A percentile compares a stretch with the other conserved stretches of the same genome.
Conservation (phyloP, 208 protist genomes). For the Crithidia sp. region DNA sequence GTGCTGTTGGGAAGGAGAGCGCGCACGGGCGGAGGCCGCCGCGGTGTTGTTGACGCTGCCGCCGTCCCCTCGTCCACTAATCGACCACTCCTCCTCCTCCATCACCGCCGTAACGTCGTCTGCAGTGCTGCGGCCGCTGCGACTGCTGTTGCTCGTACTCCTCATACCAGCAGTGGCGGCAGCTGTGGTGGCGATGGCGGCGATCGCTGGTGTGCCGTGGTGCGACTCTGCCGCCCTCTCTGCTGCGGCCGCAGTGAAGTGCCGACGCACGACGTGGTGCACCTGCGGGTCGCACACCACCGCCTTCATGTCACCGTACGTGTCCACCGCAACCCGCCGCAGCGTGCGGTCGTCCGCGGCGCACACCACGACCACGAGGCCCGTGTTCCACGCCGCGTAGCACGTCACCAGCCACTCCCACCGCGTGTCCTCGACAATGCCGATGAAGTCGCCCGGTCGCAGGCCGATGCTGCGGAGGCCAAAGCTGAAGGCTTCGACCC, state of each 20-base stretch:
- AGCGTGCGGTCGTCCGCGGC: slow-evolving; percentile 36
- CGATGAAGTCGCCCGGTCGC: slow-evolving; percentile 43
- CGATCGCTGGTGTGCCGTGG: not conserved
- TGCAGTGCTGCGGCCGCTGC: not conserved
- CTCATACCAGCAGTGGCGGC: no score
- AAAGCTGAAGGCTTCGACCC: slow-evolving; percentile 48
- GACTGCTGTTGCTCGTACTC: not conserved
- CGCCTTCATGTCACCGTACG: slow-evolving; percentile 30
- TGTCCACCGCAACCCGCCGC: slow-evolving; percentile 35
- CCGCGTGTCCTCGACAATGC: slow-evolving; percentile 63
- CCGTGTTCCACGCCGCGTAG: slow-evolving; percentile 64
- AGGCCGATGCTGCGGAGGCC: slow-evolving; percentile 65
- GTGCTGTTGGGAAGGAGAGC: not conserved
- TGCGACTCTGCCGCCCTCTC: not conserved
- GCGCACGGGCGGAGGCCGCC: not conserved
- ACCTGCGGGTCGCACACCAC: slow-evolving; percentile 59
- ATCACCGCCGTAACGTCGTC: no score
- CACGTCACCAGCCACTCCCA: slow-evolving; percentile 81
- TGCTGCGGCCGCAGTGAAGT: slow-evolving; percentile 20
- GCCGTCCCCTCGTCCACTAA: not conserved
- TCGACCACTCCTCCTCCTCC: no score
- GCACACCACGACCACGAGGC: slow-evolving; percentile 50
- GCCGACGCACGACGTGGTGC: slow-evolving; percentile 29
- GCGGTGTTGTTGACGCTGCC: not conserved
- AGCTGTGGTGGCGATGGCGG: no score